Evolutionary conservation across 805 yeast genomes (phyloP), one percentile per base, ranked within the genome.

Genomic region (Dipodascus geniculatus): DNA sequence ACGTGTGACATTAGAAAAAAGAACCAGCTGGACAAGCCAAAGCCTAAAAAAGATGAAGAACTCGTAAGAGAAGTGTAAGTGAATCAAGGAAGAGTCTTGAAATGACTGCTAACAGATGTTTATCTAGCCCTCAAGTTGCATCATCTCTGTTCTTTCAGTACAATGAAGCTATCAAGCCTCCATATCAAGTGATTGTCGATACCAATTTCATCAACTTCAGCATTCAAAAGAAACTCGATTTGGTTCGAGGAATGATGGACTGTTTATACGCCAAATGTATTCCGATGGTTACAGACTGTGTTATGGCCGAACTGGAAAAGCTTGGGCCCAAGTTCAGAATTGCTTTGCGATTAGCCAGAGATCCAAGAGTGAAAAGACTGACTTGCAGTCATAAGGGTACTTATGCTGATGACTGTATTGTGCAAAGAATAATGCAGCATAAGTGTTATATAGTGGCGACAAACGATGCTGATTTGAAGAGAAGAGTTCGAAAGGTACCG

Each of bases 181-280:
- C 99, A 48, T 93, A 93, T 65, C 98, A 93, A 68, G 91, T 93
- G 2, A 76, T 93, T 19, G 83, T 93, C 51, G 99, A 93, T 80
- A 93, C 99, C 24, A 93, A 93, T 74, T 93, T 93, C 71, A 87
- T 93, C 69, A 93, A 93, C 73, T 90, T 90, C 70, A 87, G 96
- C 58, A 91, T 93, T 60, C 97, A 89, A 68, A 93, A 93, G 73
- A 93, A 93, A 65, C 82, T 93, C 53, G 99, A 93, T 67, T 74
- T 93, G 8, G 90, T 88, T n/a, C 79, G 89, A 62, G 99, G 97
- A 11, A 85, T 93, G 85, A 91, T 93, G 98, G 98, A 91, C 68
- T 79, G 95, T 55, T 72, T 91, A 42, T 84, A 84, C 65, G 99
- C 99, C 48, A 88, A 93, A 66, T 89, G 97, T 74, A 87, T 91